phyloP scores from a whole-genome alignment of 2,329 filamentous ascomycete genomes.

The Sporothrix dimorphospora region DNA sequence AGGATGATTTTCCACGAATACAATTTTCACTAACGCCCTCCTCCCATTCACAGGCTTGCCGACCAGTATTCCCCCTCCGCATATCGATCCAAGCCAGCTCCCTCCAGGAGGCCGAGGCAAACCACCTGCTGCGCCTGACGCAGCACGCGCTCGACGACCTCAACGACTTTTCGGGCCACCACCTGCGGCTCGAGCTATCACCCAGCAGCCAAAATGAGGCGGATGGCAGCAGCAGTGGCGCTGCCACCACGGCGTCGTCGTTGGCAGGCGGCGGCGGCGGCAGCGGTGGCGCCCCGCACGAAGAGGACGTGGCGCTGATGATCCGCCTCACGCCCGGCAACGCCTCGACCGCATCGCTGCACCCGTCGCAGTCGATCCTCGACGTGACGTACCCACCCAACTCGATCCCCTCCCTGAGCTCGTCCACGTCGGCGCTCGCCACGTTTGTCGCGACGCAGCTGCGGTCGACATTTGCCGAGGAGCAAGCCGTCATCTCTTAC shows the following conservation, averaged over 20 bases:
- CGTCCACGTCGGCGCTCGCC: conserved; percentile 73
- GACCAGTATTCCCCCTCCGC: conserved; percentile 82
- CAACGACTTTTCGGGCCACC: conserved; percentile 83
- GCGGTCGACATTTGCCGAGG: conserved; percentile 78
- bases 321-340: conserved; percentile 71
- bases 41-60: conserved; percentile 66
- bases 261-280: conserved; percentile 31
- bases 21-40: background rate
- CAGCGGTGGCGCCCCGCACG: conserved; percentile 41
- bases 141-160: conserved; percentile 85
- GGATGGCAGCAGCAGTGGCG: conserved; percentile 40
- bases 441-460: conserved; percentile 79
- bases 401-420: conserved; percentile 66
- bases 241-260: background rate
- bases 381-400: conserved; percentile 77
- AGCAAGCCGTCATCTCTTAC: conserved; percentile 82
- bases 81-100: conserved; percentile 74
- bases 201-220: conserved; percentile 30
- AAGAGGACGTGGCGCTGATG: conserved; percentile 63
- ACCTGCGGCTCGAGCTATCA: conserved; percentile 69
- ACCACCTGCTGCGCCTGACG: conserved; percentile 75
- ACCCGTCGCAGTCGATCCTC: conserved; percentile 70
- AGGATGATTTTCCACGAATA: background rate
- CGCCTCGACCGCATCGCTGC: conserved; percentile 63
- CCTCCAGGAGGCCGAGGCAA: conserved; percentile 67